Conservation (phyloP, 2,329 filamentous ascomycete species). For the Apiospora koreana region DNA sequence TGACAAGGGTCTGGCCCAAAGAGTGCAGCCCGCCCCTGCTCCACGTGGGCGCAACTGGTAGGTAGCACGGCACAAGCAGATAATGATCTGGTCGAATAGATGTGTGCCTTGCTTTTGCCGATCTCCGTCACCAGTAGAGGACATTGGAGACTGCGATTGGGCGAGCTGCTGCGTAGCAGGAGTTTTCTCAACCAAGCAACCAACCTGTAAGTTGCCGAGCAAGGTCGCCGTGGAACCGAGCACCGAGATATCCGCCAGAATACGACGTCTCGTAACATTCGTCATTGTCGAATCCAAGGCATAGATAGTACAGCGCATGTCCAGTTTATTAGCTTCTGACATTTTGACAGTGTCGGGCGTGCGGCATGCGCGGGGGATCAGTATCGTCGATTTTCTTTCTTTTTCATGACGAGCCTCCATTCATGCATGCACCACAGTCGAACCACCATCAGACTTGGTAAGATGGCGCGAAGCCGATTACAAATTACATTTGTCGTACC, state of each 20-base stretch:
- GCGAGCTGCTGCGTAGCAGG: not conserved
- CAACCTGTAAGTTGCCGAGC: not conserved
- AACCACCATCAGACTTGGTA: not conserved
- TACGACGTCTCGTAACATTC: not conserved
- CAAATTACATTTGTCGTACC: not conserved
- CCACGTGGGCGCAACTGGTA: not conserved
- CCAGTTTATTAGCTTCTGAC: not conserved
- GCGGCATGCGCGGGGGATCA: not conserved
- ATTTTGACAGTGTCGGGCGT: not conserved
- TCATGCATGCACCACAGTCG: not conserved
- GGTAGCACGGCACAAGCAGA: slow-evolving; percentile 5
- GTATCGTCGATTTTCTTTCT: not conserved
- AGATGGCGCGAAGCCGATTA: not conserved
- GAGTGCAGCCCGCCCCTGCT: not conserved
- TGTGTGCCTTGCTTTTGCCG: slow-evolving; percentile 10
- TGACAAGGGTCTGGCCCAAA: not conserved
- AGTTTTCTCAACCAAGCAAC: not conserved
- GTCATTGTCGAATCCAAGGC: not conserved
- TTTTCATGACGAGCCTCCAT: not conserved
- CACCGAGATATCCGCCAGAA: slow-evolving; percentile 6
- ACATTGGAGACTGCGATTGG: not conserved
- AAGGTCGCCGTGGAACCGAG: not conserved
- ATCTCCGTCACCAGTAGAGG: not conserved
- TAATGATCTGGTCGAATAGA: not conserved
- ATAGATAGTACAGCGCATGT: not conserved